These are phyloP conservation scores for Bipolaris gigantea DNA, from an alignment of 2,329 filamentous ascomycete genomes.

Conservation along the genomic window DNA sequence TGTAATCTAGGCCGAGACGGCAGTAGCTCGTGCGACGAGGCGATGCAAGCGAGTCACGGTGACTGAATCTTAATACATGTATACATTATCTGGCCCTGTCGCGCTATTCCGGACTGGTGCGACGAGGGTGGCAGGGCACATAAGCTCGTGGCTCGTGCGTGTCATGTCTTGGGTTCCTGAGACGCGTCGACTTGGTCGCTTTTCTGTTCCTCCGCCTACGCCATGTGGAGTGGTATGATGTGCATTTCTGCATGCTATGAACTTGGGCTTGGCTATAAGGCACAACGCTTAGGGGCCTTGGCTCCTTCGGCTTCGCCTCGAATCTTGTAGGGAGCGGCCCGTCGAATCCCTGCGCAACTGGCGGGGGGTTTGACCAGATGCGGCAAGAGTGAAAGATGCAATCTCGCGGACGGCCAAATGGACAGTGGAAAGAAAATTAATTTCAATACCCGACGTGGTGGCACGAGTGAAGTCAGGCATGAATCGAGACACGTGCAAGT, in stretches of 20 bases:
- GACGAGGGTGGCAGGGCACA: not conserved
- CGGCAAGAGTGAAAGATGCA: constrained; percentile 3
- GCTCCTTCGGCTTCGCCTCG: not conserved
- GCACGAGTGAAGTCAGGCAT: not conserved
- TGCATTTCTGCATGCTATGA: not conserved
- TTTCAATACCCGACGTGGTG: not conserved
- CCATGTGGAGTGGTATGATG: not conserved
- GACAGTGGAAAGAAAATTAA: not conserved
- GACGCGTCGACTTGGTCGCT: not conserved
- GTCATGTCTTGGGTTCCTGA: not conserved
- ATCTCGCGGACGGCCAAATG: not conserved
- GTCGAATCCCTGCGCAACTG: not conserved
- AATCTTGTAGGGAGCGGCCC: constrained; percentile 4
- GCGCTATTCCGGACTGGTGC: not conserved
- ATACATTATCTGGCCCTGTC: not conserved
- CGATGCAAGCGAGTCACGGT: not conserved
- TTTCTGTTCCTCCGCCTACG: not conserved
- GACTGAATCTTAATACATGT: too few species aligned
- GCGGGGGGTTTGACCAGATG: not conserved
- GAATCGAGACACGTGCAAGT: constrained; percentile 26
- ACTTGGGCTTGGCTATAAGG: not conserved
- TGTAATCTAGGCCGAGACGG: not conserved
- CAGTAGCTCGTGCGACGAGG: not conserved
- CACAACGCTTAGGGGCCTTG: not conserved
- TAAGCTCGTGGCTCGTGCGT: not conserved